These are phyloP conservation scores for Brassica carinata DNA, from an alignment of 345 rosid species.

Conservation along the genomic window DNA sequence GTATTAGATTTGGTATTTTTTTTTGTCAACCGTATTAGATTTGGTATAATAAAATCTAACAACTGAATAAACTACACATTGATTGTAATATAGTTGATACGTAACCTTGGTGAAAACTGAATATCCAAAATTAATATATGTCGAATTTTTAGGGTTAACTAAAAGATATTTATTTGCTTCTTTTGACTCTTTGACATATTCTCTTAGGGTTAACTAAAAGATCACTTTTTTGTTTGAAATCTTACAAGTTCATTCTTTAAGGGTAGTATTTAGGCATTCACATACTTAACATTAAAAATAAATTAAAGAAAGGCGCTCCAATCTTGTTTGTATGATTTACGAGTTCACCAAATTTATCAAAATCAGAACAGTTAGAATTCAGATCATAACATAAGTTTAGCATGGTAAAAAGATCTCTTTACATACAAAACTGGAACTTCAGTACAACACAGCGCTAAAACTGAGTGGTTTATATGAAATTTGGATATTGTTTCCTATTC, in stretches of 20 bases:
- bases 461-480: background rate
- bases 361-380: background rate
- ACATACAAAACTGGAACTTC: background rate
- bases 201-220: no score
- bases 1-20: background rate
- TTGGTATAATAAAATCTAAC: background rate
- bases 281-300: background rate
- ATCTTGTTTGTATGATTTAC: background rate
- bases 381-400: background rate
- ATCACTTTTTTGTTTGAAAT: background rate
- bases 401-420: background rate
- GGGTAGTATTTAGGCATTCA: background rate
- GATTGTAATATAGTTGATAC: background rate
- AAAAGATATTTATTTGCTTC: background rate
- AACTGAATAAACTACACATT: background rate
- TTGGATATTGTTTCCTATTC: background rate
- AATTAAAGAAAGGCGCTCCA: background rate
- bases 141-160: background rate
- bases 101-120: background rate
- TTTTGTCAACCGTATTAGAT: no score
- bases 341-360: background rate
- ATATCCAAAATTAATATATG: background rate
- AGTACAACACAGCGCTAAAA: background rate
- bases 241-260: background rate
- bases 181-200: background rate